Conservation (phyloP, 257 asterid species). For the Solanum ahanhuiri region DNA sequence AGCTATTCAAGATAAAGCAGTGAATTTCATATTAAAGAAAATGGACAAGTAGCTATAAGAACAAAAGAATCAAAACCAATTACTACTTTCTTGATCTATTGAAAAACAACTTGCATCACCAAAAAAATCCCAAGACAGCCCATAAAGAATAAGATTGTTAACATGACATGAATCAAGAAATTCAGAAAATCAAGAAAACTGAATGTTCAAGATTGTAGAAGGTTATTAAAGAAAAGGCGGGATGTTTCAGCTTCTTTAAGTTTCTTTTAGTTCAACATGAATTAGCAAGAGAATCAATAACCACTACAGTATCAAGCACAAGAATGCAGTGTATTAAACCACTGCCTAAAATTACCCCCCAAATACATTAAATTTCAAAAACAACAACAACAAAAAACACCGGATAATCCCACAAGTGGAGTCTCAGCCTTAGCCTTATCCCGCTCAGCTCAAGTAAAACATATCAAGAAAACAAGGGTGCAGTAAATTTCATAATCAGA, state of each 20-base stretch:
- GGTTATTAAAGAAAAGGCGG: not conserved
- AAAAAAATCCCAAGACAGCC: not conserved
- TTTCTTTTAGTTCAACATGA: not conserved
- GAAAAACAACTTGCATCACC: not conserved
- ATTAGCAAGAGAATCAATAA: not conserved
- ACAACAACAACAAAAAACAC: not conserved
- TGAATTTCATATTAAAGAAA: not conserved
- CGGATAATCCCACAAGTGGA: not conserved
- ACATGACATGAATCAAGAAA: not conserved
- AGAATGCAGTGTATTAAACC: not conserved
- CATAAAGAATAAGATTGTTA: not conserved
- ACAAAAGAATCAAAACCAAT: not conserved
- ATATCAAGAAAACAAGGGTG: not conserved
- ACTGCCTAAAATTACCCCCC: not conserved
- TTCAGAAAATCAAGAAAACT: too few relatives aligned
- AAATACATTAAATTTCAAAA: not conserved
- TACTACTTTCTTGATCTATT: not conserved
- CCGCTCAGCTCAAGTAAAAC: not conserved
- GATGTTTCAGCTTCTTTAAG: not conserved
- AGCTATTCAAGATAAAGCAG: not conserved
- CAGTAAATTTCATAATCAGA: not conserved
- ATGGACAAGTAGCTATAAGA: not conserved
- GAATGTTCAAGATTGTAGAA: not conserved
- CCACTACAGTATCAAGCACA: not conserved
- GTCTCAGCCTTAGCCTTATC: not conserved